Percentiles rank a stretch among this genome's conserved stretches.
These are phyloP conservation scores for Ramaria sp. DNA, from an alignment of 768 basidiomycete genomes.

Conservation along the genomic window DNA sequence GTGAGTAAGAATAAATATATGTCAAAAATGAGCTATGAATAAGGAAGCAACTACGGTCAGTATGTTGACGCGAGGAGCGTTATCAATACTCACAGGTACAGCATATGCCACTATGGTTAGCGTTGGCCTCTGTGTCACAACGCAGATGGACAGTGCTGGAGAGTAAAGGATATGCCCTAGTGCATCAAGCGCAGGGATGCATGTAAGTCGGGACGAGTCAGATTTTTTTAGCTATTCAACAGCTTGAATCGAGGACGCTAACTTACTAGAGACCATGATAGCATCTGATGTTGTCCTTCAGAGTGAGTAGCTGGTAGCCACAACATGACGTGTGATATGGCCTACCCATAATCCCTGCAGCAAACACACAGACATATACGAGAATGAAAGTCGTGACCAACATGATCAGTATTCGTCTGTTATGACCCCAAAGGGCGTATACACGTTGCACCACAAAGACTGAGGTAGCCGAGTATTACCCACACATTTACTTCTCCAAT, in stretches of 20 bases:
- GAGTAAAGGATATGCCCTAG: neutral
- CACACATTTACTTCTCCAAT: no score
- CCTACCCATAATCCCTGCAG: neutral
- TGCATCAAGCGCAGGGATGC: no score
- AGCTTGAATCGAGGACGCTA: neutral
- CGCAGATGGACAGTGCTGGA: neutral
- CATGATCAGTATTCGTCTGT: neutral
- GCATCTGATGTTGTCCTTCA: neutral
- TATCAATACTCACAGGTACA: neutral
- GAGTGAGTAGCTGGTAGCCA: neutral
- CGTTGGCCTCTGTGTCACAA: neutral
- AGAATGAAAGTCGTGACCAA: neutral
- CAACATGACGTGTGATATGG: neutral
- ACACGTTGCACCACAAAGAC: constrained; percentile 3
- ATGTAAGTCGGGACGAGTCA: neutral
- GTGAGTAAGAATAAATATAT: neutral
- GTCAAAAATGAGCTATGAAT: constrained; percentile 4
- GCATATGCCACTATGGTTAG: neutral
- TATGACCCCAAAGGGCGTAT: neutral
- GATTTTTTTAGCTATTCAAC: no score
- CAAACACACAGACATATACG: neutral
- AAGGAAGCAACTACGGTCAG: no score
- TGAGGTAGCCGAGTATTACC: no score
- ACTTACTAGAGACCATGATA: neutral
- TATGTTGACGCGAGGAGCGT: neutral